Conservation (phyloP, 345 rosid species). For the Schrenkiella parvula region DNA sequence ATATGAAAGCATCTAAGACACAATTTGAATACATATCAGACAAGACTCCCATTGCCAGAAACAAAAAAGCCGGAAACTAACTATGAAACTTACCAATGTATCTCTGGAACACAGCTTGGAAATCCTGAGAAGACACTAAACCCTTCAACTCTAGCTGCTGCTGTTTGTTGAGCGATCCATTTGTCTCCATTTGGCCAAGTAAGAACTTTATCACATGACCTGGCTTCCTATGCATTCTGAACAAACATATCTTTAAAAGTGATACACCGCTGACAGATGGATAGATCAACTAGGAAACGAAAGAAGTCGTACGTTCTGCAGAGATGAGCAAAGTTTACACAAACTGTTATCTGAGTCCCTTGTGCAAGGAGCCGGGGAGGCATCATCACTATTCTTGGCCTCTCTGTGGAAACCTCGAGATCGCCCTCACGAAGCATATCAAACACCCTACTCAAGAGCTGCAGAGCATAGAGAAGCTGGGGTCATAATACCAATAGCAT, state of each 20-base stretch:
- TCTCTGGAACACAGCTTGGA: slow-evolving; percentile 41
- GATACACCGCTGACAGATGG: not conserved
- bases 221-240: slow-evolving; percentile 47
- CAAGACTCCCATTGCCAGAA: not conserved
- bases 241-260: not conserved
- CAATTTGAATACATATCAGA: slow-evolving; percentile 11
- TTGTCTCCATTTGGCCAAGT: slow-evolving; percentile 44
- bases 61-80: not conserved
- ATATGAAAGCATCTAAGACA: slow-evolving; percentile 43
- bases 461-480: slow-evolving; percentile 23
- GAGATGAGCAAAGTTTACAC: slow-evolving; percentile 84
- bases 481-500: not conserved
- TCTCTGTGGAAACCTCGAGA: slow-evolving; percentile 78
- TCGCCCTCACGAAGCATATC: slow-evolving; percentile 69
- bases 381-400: slow-evolving; percentile 78
- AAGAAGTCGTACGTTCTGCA: slow-evolving; percentile 60
- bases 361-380: slow-evolving; percentile 82
- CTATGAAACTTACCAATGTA: slow-evolving; percentile 35
- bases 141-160: slow-evolving; percentile 44
- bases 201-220: slow-evolving; percentile 47
- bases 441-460: slow-evolving; percentile 77
- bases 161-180: slow-evolving; percentile 43
- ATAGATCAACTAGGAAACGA: not conserved
- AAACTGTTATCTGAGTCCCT: slow-evolving; percentile 76
- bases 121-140: slow-evolving; percentile 38